phyloP scores from a whole-genome alignment of 441 rosid genomes.

The Eruca vesicaria region DNA sequence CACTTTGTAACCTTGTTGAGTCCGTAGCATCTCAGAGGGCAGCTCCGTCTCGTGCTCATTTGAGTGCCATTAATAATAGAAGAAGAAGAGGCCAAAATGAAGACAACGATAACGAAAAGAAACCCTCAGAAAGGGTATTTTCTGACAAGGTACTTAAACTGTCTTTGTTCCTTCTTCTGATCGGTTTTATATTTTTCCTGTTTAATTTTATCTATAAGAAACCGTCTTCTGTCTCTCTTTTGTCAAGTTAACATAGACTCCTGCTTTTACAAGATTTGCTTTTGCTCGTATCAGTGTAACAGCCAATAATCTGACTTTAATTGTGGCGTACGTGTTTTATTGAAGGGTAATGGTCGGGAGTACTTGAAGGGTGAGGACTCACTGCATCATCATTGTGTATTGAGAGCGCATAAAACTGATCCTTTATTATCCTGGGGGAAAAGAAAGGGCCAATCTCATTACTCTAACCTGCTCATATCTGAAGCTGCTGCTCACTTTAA shows the following conservation, averaged over 20 bases:
- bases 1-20: slow-evolving; percentile 73
- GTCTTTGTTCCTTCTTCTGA: not conserved
- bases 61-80: slow-evolving; percentile 73
- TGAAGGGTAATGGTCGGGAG: slow-evolving; percentile 47
- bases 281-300: not conserved
- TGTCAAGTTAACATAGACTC: not conserved
- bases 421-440: slow-evolving; percentile 79
- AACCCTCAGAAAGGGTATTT: slow-evolving; percentile 42
- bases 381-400: slow-evolving; percentile 45
- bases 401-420: slow-evolving; percentile 68
- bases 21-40: slow-evolving; percentile 63
- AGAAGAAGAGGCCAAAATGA: slow-evolving; percentile 40
- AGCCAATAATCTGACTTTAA: not conserved
- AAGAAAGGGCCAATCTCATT: slow-evolving; percentile 42
- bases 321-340: slow-evolving; percentile 2
- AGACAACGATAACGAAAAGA: slow-evolving; percentile 34
- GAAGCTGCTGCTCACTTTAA: slow-evolving; percentile 63
- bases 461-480: slow-evolving; percentile 48
- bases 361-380: slow-evolving; percentile 69
- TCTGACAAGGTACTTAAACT: slow-evolving; percentile 48
- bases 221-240: not conserved
- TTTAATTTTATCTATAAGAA: not conserved
- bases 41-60: slow-evolving; percentile 87
- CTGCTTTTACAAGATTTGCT: not conserved
- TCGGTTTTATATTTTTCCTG: not conserved